Evolutionary conservation across 1,139 yeast species (phyloP).

Genomic region (Magnusiomyces sp.): DNA sequence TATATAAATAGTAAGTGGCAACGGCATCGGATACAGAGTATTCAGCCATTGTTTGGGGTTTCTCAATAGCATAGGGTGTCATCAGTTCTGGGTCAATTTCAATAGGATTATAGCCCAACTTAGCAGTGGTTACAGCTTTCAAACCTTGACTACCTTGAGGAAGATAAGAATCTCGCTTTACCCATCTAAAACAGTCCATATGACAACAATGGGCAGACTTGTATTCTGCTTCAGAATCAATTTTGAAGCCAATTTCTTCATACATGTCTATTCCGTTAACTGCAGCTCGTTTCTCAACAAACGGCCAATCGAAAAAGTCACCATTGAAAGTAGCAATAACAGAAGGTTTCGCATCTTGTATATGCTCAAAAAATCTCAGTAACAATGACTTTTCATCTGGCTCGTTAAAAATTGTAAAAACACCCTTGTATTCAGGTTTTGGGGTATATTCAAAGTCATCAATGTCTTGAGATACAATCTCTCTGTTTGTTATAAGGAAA

Average conservation of each 20-base stretch:
- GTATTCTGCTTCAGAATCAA: slow-evolving; percentile 82
- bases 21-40: slow-evolving; percentile 99
- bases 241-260: slow-evolving; percentile 89
- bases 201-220: slow-evolving; percentile 89
- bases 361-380: slow-evolving; percentile 77
- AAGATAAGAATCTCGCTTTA: slow-evolving; percentile 92
- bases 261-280: slow-evolving; percentile 83
- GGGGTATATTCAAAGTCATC: slow-evolving; percentile 98
- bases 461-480: slow-evolving; percentile 87
- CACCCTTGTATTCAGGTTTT: slow-evolving; percentile 89
- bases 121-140: slow-evolving; percentile 94
- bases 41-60: slow-evolving; percentile 87
- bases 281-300: slow-evolving; percentile 79
- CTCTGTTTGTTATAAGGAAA: slow-evolving; percentile 84
- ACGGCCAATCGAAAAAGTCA: slow-evolving; percentile 99
- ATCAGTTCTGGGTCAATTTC: slow-evolving; percentile 95
- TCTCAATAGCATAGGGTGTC: slow-evolving; percentile 95
- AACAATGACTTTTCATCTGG: slow-evolving; percentile 70
- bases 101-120: slow-evolving; percentile 91
- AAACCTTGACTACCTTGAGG: slow-evolving; percentile 99
- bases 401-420: slow-evolving; percentile 85
- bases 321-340: slow-evolving; percentile 97
- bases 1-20: slow-evolving; percentile 91
- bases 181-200: slow-evolving; percentile 98
- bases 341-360: slow-evolving; percentile 81